Evolutionary conservation across 345 rosid species (phyloP), one percentile per base, ranked within the genome.

Genomic region (Gossypium mustelinum): DNA sequence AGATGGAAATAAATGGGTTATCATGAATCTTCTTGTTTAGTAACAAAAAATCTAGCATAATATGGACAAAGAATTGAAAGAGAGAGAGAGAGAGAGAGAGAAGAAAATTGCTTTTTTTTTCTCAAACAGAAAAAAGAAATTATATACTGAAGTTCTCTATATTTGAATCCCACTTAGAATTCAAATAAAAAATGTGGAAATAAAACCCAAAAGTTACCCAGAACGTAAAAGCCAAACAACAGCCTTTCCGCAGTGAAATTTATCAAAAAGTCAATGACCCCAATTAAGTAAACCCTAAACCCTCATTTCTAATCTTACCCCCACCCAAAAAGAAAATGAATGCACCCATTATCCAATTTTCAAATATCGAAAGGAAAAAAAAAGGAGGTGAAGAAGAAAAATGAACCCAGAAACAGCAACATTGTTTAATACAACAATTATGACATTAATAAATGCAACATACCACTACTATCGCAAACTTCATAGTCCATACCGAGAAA

Each of bases 401-500:
- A 65, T 54, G 29, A 52, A 11, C 63, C n/a, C 55, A 22, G 25
- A 70, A 48, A 75, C 62, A 60, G 24, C 22, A 13, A 16, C 66
- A 58, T 59, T 73, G 55, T 14, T 65, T 7, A 24, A 16, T 24
- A 9, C 61, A 63, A 39, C 7, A n/a, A 11, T 20, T 34, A 22
- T 57, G 22, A 45, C 69, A 22, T 39, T 25, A 6, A 58, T 16
- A n/a, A 70, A 27, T 18, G 29, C 51, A 78, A 77, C 86, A 79
- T 75, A 89, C 90, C 89, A 68, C 85, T 87, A 77, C 85, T 81
- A 66, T 83, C 84, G 77, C 75, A 73, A 74, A 68, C 81, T 41
- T 76, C 87, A 84, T 81, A 87, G 78, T 74, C 92, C 92, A 85
- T 85, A 76, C 78, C 80, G 76, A 77, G 78, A 64, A 70, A 70